Evolutionary conservation across 768 basidiomycete genomes (phyloP), one percentile per base, ranked within the genome.

Genomic region (Paxillus rubicundulus): DNA sequence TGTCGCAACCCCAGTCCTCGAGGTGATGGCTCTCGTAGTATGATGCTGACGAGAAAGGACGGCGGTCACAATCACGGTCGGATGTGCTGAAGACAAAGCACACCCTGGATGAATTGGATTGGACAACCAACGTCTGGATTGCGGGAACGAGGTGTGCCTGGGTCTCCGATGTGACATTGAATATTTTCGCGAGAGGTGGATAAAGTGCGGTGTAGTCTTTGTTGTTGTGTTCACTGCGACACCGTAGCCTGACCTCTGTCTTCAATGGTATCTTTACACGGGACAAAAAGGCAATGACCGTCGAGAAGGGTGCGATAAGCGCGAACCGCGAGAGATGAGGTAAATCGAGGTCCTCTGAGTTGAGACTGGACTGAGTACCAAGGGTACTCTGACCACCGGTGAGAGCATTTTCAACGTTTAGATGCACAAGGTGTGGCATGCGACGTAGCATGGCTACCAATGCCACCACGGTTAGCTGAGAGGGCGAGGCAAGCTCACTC

Each of bases 361-460:
- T 46, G n/a, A 47, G 38, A 7, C 34, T 30, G 9, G 34, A 24
- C 49, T 37, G 40, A 2, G 12, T 27, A n/a, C 17, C n/a, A 21
- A 41, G 38, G 28, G 27, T 34, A 1, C 17, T 10, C 14, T 40
- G 47, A 45, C 45, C 44, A n/a, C 51, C 56, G 12, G 74, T 73
- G 6, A 77, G 64, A 21, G 65, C 65, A 37, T 72, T 60, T 39
- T 71, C 69, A 4, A 77, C 61, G 50, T 71, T 61, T n/a, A 77
- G 59, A 13, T 63, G 55, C 41, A 60, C 64, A 10, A 77, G 61
- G 42, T 43, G 37, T 1, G 70, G 72, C 70, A 73, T 72, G 44
- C 61, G 58, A 16, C 63, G 46, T 9, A 79, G 69, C 14, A 64
- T 63, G 20, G 61, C 53, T n/a, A 70, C 47, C 21, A 79, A 59